Conservation (phyloP, 345 rosid genomes). For the Corchorus capsularis region DNA sequence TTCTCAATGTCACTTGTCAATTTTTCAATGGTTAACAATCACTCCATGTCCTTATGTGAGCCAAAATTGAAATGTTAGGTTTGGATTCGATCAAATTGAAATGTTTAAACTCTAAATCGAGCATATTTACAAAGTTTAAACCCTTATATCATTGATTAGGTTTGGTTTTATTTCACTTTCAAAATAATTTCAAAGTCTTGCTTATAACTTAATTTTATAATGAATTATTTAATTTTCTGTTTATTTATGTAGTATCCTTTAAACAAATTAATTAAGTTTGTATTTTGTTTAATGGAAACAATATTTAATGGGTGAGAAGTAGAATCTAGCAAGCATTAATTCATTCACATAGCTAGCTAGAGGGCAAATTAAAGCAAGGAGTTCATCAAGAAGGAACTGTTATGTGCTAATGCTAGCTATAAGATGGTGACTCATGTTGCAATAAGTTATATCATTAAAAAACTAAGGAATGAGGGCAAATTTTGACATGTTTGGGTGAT, state of each 20-base stretch:
- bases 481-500: conserved; percentile 17
- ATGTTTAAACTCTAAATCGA: too few relatives aligned
- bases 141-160: too few relatives aligned
- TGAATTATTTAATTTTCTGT: too few relatives aligned
- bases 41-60: too few relatives aligned
- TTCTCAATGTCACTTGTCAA: too few relatives aligned
- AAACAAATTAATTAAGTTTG: not conserved
- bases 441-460: not conserved
- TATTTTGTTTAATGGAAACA: not conserved
- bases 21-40: too few relatives aligned
- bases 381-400: not conserved
- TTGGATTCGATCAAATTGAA: too few relatives aligned
- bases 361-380: not conserved
- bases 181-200: too few relatives aligned
- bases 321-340: not conserved
- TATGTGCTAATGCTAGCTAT: not conserved
- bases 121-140: too few relatives aligned
- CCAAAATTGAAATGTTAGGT: too few relatives aligned
- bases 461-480: not conserved
- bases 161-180: too few relatives aligned
- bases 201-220: too few relatives aligned
- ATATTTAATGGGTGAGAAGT: not conserved
- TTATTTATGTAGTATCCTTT: not conserved
- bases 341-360: not conserved
- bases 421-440: conserved; percentile 9